phyloP scores from a whole-genome alignment of 2,329 filamentous ascomycete species.

The Aspergillus piperis region DNA sequence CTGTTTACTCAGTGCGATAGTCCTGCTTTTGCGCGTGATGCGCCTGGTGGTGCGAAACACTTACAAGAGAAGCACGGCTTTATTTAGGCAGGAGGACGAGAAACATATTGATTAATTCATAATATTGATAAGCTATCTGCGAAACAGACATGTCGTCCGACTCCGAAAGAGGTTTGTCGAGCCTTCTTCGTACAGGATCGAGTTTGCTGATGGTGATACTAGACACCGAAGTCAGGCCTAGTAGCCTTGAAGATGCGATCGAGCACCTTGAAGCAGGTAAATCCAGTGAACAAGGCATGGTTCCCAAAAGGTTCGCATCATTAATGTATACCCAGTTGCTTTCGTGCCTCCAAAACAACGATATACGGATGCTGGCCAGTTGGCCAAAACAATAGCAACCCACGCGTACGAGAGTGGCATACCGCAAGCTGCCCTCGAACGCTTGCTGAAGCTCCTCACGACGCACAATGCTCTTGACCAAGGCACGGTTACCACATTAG shows the following conservation, averaged over 20 bases:
- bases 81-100: not conserved
- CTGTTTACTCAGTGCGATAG: slow-evolving; percentile 13
- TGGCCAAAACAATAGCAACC: slow-evolving; percentile 64
- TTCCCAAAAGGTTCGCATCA: not conserved
- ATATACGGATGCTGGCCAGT: slow-evolving; percentile 60
- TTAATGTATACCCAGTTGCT: slow-evolving; percentile 32
- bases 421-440: slow-evolving; percentile 59
- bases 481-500: slow-evolving; percentile 66
- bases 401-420: slow-evolving; percentile 70
- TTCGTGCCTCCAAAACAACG: slow-evolving; percentile 65
- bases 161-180: slow-evolving; percentile 20
- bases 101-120: not conserved
- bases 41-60: not conserved
- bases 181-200: not conserved
- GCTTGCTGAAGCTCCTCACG: slow-evolving; percentile 68
- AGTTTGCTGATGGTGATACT: slow-evolving; percentile 4
- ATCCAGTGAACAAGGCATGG: not conserved
- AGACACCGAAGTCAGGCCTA: slow-evolving; percentile 21
- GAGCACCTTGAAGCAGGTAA: slow-evolving; percentile 42
- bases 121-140: not conserved
- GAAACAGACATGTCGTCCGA: slow-evolving; percentile 22
- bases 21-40: not conserved
- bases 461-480: slow-evolving; percentile 72
- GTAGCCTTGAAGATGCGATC: slow-evolving; percentile 35
- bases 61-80: not conserved